Percentiles rank a stretch among this genome's conserved stretches.
Evolutionary conservation across 164 flowering plant genomes (phyloP).

Genomic region (Chimonanthus praecox): DNA sequence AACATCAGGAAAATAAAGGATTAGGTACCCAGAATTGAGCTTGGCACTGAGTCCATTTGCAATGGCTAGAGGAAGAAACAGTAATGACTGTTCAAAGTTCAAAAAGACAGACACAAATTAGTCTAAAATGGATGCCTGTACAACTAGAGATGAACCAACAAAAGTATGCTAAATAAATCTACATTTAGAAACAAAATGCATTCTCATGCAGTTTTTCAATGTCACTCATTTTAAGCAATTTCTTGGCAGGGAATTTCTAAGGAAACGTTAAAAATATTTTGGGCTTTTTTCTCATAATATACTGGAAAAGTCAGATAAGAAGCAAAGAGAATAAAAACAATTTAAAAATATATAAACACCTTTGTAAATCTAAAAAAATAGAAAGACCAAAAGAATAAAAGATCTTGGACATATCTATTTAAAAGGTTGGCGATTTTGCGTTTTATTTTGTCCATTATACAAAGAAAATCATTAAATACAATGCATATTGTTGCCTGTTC

Average conservation of each 20-base stretch:
- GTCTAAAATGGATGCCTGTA: too few species aligned
- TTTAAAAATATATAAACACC: too few species aligned
- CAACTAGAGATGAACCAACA: too few species aligned
- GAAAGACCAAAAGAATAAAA: not conserved
- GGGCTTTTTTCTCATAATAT: not conserved
- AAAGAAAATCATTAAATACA: too few species aligned
- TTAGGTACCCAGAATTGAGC: constrained; percentile 75
- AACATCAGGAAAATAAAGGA: not conserved
- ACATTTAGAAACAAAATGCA: not conserved
- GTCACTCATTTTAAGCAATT: not conserved
- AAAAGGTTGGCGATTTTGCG: not conserved
- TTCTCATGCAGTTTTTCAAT: not conserved
- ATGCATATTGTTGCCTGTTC: too few species aligned
- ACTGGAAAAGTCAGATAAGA: not conserved
- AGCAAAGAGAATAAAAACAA: too few species aligned
- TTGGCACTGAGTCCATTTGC: constrained; percentile 86
- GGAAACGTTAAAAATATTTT: not conserved
- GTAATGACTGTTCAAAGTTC: constrained; percentile 51
- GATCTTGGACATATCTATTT: not conserved
- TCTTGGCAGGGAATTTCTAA: not conserved
- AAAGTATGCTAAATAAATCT: too few species aligned
- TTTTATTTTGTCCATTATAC: too few species aligned
- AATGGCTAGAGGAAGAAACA: constrained; percentile 90
- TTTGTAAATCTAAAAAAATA: too few species aligned
- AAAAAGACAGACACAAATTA: too few species aligned